Evolutionary conservation across 345 rosid genomes (phyloP), one percentile per base, ranked within the genome.

Genomic region (Hypericum perforatum): DNA sequence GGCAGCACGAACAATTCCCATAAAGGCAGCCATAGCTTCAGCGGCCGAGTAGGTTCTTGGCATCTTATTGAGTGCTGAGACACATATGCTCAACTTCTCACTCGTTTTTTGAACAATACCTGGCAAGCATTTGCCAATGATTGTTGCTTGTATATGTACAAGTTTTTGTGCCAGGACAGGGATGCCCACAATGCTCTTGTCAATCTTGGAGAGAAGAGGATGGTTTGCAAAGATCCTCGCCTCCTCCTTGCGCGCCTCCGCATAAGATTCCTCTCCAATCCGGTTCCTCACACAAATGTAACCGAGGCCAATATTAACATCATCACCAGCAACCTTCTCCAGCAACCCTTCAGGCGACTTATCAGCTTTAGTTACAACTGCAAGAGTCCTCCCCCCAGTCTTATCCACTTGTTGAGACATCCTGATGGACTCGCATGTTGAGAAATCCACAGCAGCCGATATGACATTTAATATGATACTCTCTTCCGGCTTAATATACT

Each of bases 391-490:
- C 6, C 16, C 52, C 16, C 52, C 52, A 9, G 52, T 47, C 15
- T 12, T 47, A 10, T 47, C 52, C 32, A 47, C 52, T n/a, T 14
- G 11, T 15, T 47, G 52, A 5, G 52, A 47, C 52, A 75, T 82
- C 8, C 75, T 53, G 1, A 81, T 78, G 9, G 82, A 78, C 41
- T 81, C 82, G 40, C 84, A 82, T 0, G 81, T 76, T 0, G 74
- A 29, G 60, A 82, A 82, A 37, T 82, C 82, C 0, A 66, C 78
- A 45, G 49, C 12, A 6, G 49, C 49, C 6, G 49, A 45, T 6
- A 45, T 6, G 0, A 45, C 49, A 45, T 45, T 45, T 6, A 45
- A 14, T 8, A 45, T 12, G 12, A 45, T 45, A 14, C n/a, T 8
- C 49, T 45, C 49, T 12, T 45, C 49, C 0, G 49, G 49, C 10